These are phyloP conservation scores for Capronia americana DNA, from an alignment of 2,329 filamentous ascomycete genomes.

Conservation along the genomic window DNA sequence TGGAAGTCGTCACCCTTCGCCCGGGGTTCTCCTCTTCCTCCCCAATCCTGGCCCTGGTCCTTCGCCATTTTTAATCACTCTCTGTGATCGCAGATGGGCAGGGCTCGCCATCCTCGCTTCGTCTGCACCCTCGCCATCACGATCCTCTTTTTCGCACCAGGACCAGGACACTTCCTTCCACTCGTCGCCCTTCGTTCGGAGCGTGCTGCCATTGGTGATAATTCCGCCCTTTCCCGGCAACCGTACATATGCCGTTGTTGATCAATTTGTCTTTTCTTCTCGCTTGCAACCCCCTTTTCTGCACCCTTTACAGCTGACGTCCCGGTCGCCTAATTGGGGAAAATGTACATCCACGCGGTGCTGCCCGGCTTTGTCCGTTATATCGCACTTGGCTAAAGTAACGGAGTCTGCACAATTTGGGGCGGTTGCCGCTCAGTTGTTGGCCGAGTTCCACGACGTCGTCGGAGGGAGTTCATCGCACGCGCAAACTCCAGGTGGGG, in stretches of 20 bases:
- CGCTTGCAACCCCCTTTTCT: not conserved
- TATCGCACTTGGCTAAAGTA: not conserved
- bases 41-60: not conserved
- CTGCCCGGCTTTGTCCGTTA: not conserved
- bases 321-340: slow-evolving; percentile 2
- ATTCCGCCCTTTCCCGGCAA: not conserved
- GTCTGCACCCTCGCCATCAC: not conserved
- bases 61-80: not conserved
- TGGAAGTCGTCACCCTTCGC: not conserved
- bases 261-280: not conserved
- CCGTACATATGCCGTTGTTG: not conserved
- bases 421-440: not conserved
- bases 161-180: not conserved
- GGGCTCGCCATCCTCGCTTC: slow-evolving; percentile 1
- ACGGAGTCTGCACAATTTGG: not conserved
- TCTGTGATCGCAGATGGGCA: not conserved
- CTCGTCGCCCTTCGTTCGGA: not conserved
- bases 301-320: not conserved
- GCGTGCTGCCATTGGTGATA: not conserved
- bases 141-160: slow-evolving; percentile 7
- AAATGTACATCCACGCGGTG: not conserved
- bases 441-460: not conserved
- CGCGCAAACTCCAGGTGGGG: slow-evolving; percentile 15
- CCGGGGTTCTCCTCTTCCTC: not conserved
- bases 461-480: not conserved